These are phyloP conservation scores for Termitomyces sp. DNA, from an alignment of 768 basidiomycete genomes.

Conservation along the genomic window DNA sequence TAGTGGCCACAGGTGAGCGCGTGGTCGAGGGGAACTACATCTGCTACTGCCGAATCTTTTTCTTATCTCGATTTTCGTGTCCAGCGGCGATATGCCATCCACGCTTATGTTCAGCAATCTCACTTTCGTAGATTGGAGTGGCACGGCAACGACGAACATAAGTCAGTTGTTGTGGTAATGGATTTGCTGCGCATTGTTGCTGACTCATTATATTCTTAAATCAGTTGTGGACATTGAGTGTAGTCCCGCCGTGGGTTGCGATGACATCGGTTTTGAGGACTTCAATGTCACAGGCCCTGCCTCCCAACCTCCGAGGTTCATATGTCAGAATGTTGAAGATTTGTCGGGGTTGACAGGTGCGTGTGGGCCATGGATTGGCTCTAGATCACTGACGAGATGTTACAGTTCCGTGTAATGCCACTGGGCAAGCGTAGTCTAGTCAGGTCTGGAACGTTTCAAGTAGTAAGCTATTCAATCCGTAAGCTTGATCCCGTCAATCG, in stretches of 20 bases:
- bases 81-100: conserved; percentile 48
- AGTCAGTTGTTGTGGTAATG: conserved; percentile 21
- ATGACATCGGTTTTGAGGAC: conserved; percentile 36
- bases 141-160: conserved; percentile 39
- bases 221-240: conserved; percentile 50
- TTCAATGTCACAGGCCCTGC: conserved; percentile 36
- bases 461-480: no score
- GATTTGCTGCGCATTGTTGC: not conserved
- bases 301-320: conserved; percentile 31
- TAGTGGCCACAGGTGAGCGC: conserved; percentile 37
- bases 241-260: conserved; percentile 44
- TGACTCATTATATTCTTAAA: conserved; percentile 1
- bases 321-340: conserved; percentile 45
- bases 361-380: conserved; percentile 8
- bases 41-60: not conserved
- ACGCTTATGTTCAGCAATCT: conserved; percentile 43
- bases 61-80: not conserved
- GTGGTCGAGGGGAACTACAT: not conserved
- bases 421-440: conserved; percentile 7
- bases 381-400: not conserved
- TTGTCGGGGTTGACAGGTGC: conserved; percentile 31
- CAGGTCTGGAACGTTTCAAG: not conserved
- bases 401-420: conserved; percentile 24
- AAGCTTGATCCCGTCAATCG: not conserved
- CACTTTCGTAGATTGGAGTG: conserved; percentile 42